Evolutionary conservation across 2,329 filamentous ascomycete genomes (phyloP).

Genomic region (Ophiostoma novo-ulmi): DNA sequence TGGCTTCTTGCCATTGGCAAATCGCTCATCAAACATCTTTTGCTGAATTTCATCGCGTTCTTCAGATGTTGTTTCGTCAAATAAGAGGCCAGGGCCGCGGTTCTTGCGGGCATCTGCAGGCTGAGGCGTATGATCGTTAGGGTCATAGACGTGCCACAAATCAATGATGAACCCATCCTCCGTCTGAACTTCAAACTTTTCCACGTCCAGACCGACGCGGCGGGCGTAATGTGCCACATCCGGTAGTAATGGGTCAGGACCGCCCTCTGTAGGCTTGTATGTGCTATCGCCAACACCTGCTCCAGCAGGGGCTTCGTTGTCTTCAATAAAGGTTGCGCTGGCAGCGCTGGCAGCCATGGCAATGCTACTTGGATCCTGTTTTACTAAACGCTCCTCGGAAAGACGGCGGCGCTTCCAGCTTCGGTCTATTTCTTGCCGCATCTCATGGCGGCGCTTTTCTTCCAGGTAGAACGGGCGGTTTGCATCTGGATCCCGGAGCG

Average conservation of each 20-base stretch:
- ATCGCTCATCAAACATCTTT: conserved; percentile 19
- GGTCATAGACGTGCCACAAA: conserved; percentile 85
- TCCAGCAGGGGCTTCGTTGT: conserved; percentile 37
- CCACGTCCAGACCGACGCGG: conserved; percentile 79
- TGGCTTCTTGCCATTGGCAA: conserved; percentile 31
- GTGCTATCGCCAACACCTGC: conserved; percentile 35
- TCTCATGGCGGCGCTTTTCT: conserved; percentile 56
- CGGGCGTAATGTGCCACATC: conserved; percentile 83
- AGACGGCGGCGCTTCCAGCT: conserved; percentile 54
- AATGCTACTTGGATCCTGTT: background rate
- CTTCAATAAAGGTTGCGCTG: conserved; percentile 30
- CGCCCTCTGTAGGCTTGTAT: conserved; percentile 71
- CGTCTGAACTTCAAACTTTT: conserved; percentile 78
- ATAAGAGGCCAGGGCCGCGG: conserved; percentile 56
- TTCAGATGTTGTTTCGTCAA: conserved; percentile 40
- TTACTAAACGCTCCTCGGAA: conserved; percentile 34
- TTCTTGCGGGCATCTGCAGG: conserved; percentile 46
- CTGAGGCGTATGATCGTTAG: conserved; percentile 60
- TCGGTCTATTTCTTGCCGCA: conserved; percentile 53
- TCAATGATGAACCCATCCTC: conserved; percentile 90
- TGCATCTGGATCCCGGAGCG: conserved; percentile 55
- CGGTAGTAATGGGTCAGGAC: conserved; percentile 69
- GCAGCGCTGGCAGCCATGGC: background rate
- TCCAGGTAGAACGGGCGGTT: conserved; percentile 67
- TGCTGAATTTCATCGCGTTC: conserved; percentile 19